A percentile compares a stretch with the other conserved stretches of the same genome.
These are phyloP conservation scores for Penicillium flavigenum DNA, from an alignment of 495 filamentous ascomycete species.

Conservation along the genomic window DNA sequence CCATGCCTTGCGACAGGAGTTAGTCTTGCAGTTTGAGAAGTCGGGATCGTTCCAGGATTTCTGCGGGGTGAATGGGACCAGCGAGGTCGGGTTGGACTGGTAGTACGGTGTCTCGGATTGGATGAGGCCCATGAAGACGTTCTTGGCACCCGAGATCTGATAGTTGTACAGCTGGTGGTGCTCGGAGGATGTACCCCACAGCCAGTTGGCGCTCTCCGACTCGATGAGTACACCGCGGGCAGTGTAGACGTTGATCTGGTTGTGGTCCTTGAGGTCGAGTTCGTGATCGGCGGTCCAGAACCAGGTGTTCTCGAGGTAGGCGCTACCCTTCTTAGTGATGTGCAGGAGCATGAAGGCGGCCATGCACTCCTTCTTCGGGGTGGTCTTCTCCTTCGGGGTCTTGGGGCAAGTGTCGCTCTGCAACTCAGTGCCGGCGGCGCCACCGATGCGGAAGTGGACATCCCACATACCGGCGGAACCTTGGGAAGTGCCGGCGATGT, in stretches of 20 bases:
- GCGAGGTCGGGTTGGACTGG: conserved; percentile 78
- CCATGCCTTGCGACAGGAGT: conserved; percentile 76
- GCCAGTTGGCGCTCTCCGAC: conserved; percentile 53
- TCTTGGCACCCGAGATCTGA: conserved; percentile 74
- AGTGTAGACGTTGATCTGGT: conserved; percentile 89
- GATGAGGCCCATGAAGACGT: conserved; percentile 81
- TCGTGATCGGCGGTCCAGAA: conserved; percentile 95
- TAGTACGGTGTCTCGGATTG: conserved; percentile 94
- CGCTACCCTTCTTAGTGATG: conserved; percentile 64
- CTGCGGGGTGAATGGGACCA: conserved; percentile 64
- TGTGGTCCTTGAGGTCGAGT: conserved; percentile 71
- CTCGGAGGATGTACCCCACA: conserved; percentile 80
- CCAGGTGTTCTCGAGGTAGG: conserved; percentile 92
- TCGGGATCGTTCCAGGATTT: conserved; percentile 69
- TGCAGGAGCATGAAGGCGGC: conserved; percentile 81
- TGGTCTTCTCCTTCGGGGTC: conserved; percentile 58
- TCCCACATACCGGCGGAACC: conserved; percentile 87
- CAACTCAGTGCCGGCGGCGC: conserved; percentile 74
- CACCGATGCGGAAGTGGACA: conserved; percentile 82
- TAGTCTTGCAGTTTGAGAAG: conserved; percentile 62
- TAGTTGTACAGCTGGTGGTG: conserved; percentile 91
- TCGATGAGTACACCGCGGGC: conserved; percentile 84
- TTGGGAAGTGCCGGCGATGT: conserved; percentile 63
- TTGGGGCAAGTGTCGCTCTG: conserved; percentile 69
- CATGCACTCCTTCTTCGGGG: conserved; percentile 59